phyloP scores from a whole-genome alignment of 1,284 basidiomycete species.

The Pholiota adiposa region DNA sequence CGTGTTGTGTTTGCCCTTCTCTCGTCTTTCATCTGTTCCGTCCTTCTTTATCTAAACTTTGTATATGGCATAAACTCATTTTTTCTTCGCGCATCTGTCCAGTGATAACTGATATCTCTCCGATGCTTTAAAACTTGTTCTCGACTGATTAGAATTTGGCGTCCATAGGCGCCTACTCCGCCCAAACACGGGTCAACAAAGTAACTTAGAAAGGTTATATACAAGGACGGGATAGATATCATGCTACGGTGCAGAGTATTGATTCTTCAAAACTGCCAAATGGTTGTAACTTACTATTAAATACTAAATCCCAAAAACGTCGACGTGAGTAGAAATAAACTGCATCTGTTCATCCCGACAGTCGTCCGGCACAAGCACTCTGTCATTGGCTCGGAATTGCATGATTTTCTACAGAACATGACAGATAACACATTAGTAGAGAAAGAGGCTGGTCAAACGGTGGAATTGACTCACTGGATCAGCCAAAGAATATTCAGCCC shows the following conservation, averaged over 20 bases:
- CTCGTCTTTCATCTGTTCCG: neutral
- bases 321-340: neutral
- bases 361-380: neutral
- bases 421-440: too few species aligned
- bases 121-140: too few species aligned
- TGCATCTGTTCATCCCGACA: neutral
- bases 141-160: neutral
- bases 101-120: too few species aligned
- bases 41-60: neutral
- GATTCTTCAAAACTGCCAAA: too few species aligned
- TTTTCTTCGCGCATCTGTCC: too few species aligned
- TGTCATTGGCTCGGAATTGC: neutral
- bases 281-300: too few species aligned
- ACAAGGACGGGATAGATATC: too few species aligned
- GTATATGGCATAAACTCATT: slow-evolving; percentile 1
- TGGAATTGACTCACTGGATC: neutral
- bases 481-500: slow-evolving; percentile 33
- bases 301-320: neutral
- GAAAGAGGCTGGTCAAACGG: too few species aligned
- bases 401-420: neutral
- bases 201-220: neutral
- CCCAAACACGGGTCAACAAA: too few species aligned
- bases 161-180: neutral
- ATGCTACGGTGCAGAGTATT: too few species aligned
- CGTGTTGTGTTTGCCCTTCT: neutral